Conservation (phyloP, 176 grass and related monocot species). For the Avena sativa region DNA sequence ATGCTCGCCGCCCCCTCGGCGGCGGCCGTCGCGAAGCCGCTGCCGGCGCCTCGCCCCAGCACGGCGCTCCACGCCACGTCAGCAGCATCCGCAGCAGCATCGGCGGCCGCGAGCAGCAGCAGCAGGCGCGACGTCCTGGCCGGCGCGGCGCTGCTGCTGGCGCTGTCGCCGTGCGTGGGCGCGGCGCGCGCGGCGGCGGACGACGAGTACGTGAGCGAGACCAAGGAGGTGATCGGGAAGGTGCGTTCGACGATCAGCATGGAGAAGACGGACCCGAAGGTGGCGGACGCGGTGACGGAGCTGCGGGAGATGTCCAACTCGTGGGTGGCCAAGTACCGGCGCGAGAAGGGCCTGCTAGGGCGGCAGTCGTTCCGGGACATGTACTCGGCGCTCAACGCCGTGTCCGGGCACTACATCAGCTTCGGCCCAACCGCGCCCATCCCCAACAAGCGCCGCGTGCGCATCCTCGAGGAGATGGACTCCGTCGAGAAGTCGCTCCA, state of each 20-base stretch:
- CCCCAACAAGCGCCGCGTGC: constrained; percentile 86
- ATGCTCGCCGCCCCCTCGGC: constrained; percentile 33
- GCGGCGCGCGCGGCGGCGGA: constrained; percentile 58
- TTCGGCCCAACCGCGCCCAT: constrained; percentile 97
- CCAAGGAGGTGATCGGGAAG: constrained; percentile 88
- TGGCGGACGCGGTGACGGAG: constrained; percentile 79
- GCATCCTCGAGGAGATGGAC: constrained; percentile 99
- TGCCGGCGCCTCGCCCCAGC: background rate
- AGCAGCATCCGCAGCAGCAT: background rate
- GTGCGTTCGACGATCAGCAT: constrained; percentile 82
- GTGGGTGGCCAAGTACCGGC: constrained; percentile 96
- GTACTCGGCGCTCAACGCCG: constrained; percentile 97
- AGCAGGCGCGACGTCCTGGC: constrained; percentile 46
- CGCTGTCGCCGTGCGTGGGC: constrained; percentile 15
- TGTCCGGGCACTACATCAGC: constrained; percentile 98
- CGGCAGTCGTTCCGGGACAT: constrained; percentile 90
- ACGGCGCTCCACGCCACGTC: background rate
- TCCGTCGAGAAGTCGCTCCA: constrained; percentile 96
- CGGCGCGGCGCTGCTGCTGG: constrained; percentile 35
- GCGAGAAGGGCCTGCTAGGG: constrained; percentile 86
- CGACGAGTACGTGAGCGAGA: constrained; percentile 95
- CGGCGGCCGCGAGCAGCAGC: background rate
- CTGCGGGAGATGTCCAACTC: constrained; percentile 86
- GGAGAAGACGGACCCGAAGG: constrained; percentile 85
- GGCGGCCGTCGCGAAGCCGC: constrained; percentile 29